Base-by-base conservation (phyloP, 306 rosid species). In the Oxytropis ochrocephala region DNA sequence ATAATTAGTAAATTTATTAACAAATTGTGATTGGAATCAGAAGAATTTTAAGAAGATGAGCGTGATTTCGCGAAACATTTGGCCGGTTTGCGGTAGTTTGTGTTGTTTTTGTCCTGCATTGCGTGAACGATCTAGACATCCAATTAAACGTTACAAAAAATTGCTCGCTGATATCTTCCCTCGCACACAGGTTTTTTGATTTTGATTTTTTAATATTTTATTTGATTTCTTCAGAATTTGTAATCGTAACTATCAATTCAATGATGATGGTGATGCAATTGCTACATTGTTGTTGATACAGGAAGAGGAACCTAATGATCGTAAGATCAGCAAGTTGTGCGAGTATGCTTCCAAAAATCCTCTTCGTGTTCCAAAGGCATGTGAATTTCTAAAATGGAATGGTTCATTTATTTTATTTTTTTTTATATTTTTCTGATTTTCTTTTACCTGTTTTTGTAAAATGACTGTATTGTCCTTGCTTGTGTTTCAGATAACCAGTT, bases 261-360 rank as follows among this genome's bases (percentile, higher is more conserved):
- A 4, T 6, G 0, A 19, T 59, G 21, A 16, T 39, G 13, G 42
- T 30, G 64, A 11, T 69, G 29, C 12, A 42, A 1, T 16, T 9
- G 27, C 42, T 4, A 12, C 33, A 5, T 36, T 59, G 51, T 76
- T 69, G 33, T 27, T 70, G 33, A 50, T 82, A 70, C 82, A 91
- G 95, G 97, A 83, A 13, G 96, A 91, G 57, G 85, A 85, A 77
- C 96, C 96, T 8, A 91, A 91, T 51, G 97, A 91, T 32, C 87
- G 97, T 33, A 88, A 50, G 84, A 91, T 91, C 38, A 62, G 89
- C 66, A 91, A 91, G 64, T 78, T 88, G 67, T 88, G 97, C 41
- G 97, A 91, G 57, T 91, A 91, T 78, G 92, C 97, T 46, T 32
- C 96, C 0, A 88, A 55, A 79, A 91, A 87, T 80, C 97, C 97